Conservation (phyloP, 2,329 filamentous ascomycete genomes). For the Teratosphaeria gauchensis region DNA sequence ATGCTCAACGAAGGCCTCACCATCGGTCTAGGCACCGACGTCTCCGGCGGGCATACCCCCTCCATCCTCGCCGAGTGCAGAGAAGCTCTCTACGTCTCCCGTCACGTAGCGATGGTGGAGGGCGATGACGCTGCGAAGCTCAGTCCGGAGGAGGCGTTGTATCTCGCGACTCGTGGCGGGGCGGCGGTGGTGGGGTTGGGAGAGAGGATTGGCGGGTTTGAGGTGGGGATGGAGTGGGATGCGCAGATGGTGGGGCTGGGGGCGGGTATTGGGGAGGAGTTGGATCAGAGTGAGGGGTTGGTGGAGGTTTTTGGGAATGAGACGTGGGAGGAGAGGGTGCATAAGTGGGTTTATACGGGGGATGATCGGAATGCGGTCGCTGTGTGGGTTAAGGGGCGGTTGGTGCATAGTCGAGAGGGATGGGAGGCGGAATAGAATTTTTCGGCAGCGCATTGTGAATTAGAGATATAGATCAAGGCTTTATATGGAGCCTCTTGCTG, state of each 20-base stretch:
- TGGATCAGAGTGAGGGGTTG: conserved; percentile 41
- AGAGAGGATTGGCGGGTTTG: conserved; percentile 67
- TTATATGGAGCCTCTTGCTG: conserved; percentile 1
- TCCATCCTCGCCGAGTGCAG: conserved; percentile 75
- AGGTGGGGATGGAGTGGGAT: conserved; percentile 82
- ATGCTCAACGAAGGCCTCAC: conserved; percentile 65
- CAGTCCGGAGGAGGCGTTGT: conserved; percentile 76
- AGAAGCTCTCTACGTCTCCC: conserved; percentile 68
- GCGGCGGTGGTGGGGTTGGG: conserved; percentile 69
- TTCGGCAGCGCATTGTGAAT: no score
- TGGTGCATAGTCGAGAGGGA: conserved; percentile 55
- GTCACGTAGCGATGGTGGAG: conserved; percentile 53
- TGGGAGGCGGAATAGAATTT: background rate
- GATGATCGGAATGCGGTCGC: conserved; percentile 82
- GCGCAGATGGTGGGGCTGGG: conserved; percentile 69
- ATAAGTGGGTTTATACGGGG: conserved; percentile 91
- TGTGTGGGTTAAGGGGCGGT: conserved; percentile 79
- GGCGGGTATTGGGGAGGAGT: no score
- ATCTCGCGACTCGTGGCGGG: conserved; percentile 79
- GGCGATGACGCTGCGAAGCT: conserved; percentile 43
- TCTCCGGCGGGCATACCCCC: conserved; percentile 77
- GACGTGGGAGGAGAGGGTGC: conserved; percentile 72
- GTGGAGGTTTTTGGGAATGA: conserved; percentile 92
- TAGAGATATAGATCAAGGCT: no score
- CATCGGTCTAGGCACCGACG: conserved; percentile 82